Conservation (phyloP, 305 asterid genomes). For the Fraxinus ornus region DNA sequence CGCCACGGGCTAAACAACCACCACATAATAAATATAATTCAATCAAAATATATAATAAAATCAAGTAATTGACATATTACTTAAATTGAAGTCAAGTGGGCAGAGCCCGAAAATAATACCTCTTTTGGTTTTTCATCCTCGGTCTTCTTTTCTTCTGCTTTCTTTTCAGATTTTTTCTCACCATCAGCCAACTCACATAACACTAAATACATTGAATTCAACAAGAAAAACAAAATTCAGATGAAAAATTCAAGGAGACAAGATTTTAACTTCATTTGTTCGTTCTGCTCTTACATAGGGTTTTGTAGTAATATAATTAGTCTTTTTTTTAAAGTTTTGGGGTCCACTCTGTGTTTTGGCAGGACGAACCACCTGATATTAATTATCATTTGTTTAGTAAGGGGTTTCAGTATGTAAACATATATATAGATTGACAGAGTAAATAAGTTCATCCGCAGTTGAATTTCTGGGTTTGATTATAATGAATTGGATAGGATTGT, state of each 20-base stretch:
- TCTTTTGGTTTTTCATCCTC: constrained; percentile 50
- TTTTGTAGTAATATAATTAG: too few relatives aligned
- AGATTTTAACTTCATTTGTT: too few relatives aligned
- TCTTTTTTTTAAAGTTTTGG: too few relatives aligned
- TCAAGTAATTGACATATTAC: constrained; percentile 4
- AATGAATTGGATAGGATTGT: not conserved
- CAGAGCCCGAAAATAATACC: constrained; percentile 33
- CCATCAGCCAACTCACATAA: too few relatives aligned
- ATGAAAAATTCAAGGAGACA: not conserved
- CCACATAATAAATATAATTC: constrained; percentile 3
- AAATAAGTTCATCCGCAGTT: too few relatives aligned
- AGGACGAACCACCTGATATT: too few relatives aligned
- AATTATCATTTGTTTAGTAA: too few relatives aligned
- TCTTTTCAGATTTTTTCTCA: constrained; percentile 41
- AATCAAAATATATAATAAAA: not conserved
- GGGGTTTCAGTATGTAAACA: not conserved
- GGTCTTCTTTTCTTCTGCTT: constrained; percentile 34
- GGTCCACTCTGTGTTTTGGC: too few relatives aligned
- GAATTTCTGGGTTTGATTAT: too few relatives aligned
- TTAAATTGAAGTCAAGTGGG: not conserved
- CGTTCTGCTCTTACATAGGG: too few relatives aligned
- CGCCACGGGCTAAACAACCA: constrained; percentile 42
- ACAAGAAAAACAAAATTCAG: not conserved
- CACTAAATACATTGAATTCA: not conserved
- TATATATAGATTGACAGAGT: too few relatives aligned